Evolutionary conservation across 2,329 filamentous ascomycete genomes (phyloP), one percentile per base, ranked within the genome.

Genomic region (Pseudopyricularia javanii): DNA sequence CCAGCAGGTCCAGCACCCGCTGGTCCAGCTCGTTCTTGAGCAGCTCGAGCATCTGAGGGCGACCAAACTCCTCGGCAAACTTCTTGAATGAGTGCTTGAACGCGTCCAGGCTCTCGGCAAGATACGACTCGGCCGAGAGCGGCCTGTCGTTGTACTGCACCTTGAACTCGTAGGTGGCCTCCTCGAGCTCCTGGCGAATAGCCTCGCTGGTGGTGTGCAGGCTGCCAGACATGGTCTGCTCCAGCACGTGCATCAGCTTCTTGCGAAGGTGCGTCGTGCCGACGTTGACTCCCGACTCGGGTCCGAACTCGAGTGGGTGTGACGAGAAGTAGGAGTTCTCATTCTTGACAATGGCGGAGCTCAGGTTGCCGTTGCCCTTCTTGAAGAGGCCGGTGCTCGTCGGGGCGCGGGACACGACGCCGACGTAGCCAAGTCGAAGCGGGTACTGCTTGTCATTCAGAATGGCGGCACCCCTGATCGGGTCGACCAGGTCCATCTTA

Each of bases 81-180:
- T 87, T 85, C 65, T 95, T 96, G 72, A 98, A 98, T 0, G 89
- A 88, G 67, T 97, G 94, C 70, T 98, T 98, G 77, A 98, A 97
- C 20, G 85, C 84, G 66, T 98, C 93, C 3, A 98, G 73, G 59
- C 88, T 95, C 67, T 97, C 93, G 2, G 93, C 93, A 37, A 98
- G 79, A 64, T 98, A 98, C 4, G 91, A 95, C 65, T 98, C 93
- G 2, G 93, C 93, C 50, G 89, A 95, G 34, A 98, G 74, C 1
- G 91, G 89, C 7, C 93, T 83, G 65, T 98, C 93, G 63, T 98
- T 98, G 71, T 98, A 98, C 67, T 98, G 94, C 5, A 98, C 93
- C 67, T 98, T 98, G 76, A 95, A 98, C 68, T 98, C 91, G 64
- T 98, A 98, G 0, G 88, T 91, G 3, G 93, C 91, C 68, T 98